Base-by-base conservation (phyloP, 768 basidiomycete genomes). In the Infundibulicybe gibba region DNA sequence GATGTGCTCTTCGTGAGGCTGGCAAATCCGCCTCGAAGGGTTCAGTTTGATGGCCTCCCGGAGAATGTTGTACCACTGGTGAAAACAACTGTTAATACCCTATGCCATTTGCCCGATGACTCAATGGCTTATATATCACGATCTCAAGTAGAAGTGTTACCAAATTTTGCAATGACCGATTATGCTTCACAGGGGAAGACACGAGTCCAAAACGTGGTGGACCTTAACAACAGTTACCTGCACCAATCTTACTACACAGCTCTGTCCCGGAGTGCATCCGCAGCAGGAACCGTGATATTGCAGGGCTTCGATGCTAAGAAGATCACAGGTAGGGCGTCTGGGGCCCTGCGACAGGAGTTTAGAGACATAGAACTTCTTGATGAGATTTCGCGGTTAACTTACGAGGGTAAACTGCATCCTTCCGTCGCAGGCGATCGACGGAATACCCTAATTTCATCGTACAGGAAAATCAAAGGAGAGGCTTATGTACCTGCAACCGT, bases 291-390 rank as follows among this genome's bases (percentile, higher is more conserved):
- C 0, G 15, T 66, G 0, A 61, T 72, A 4, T 8, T 71, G 1
- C 59, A 61, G 44, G 52, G 48, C n/a, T 1, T 68, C 41, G 41
- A 60, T 19, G 0, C 41, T 0, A 21, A 14, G 0, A 55, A 54
- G 33, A 60, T 69, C 0, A 67, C 57, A 4, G 47, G 57, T n/a
- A 61, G 59, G 3, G 51, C 53, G 5, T 51, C 50, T 10, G 61
- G 63, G 2, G 49, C 46, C 14, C 35, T 69, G 0, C 32, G 57
- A 14, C 62, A 67, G 45, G 65, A 70, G 44, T 68, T 64, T 31
- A 32, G 62, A 6, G 65, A 69, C 32, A 49, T 71, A 0, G 64
- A 72, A 42, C 32, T 70, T 0, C 48, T 73, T 1, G 61, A 71
- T 57, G 54, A 66, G 9, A 61, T 72, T 1, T 70, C 65, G 0